Evolutionary conservation across 2,329 filamentous ascomycete species (phyloP).

Genomic region (Paecilomyces fulvus): DNA sequence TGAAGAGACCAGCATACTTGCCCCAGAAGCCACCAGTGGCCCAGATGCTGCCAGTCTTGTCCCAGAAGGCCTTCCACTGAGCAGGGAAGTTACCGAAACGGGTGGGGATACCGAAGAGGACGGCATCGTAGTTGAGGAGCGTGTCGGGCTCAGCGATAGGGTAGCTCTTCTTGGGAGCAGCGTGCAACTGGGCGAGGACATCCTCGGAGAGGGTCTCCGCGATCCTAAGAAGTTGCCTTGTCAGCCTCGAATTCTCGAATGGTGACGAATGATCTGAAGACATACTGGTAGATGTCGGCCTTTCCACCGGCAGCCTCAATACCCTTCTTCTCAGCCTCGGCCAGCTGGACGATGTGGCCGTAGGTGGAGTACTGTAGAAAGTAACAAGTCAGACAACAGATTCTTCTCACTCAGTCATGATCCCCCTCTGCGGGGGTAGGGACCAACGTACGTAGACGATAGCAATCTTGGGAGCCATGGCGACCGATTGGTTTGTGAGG

Average conservation of each 20-base stretch:
- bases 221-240: constrained; percentile 43
- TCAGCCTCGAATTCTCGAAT: constrained; percentile 6
- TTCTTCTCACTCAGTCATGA: constrained; percentile 6
- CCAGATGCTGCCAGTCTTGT: constrained; percentile 84
- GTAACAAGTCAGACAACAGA: not conserved
- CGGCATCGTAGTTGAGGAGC: constrained; percentile 72
- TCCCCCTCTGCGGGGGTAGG: constrained; percentile 10
- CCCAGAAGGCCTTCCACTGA: constrained; percentile 84
- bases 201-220: constrained; percentile 79
- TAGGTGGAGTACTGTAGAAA: constrained; percentile 80
- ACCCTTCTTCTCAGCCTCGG: constrained; percentile 83
- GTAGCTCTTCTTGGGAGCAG: constrained; percentile 64
- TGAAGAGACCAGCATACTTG: constrained; percentile 86
- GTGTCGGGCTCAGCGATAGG: constrained; percentile 52
- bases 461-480: constrained; percentile 84
- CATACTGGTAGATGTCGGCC: constrained; percentile 73
- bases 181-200: constrained; percentile 83
- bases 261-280: not conserved
- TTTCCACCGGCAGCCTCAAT: constrained; percentile 78
- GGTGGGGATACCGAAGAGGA: constrained; percentile 91
- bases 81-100: constrained; percentile 95
- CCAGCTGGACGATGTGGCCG: constrained; percentile 77
- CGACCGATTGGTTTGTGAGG: constrained; percentile 23
- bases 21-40: constrained; percentile 64
- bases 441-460: constrained; percentile 68